Conservation (phyloP, 805 yeast species). For the Wickerhamomyces hampshirensis region DNA sequence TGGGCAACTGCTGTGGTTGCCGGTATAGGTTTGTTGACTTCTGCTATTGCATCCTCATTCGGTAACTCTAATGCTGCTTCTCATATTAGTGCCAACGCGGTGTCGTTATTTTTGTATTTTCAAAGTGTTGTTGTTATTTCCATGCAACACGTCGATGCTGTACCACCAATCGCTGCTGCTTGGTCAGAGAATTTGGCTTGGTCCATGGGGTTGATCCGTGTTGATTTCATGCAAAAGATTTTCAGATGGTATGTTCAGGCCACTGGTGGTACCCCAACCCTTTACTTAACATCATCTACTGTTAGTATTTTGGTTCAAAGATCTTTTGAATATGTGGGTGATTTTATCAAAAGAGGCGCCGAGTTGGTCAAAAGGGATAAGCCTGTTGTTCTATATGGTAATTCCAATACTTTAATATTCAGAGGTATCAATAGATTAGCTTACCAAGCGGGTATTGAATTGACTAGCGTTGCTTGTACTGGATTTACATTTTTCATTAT, state of each 20-base stretch:
- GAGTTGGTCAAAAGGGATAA: constrained; percentile 32
- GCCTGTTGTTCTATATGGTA: constrained; percentile 39
- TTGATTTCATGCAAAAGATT: constrained; percentile 76
- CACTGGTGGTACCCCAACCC: constrained; percentile 83
- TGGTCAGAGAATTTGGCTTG: constrained; percentile 92
- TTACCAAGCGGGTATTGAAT: constrained; percentile 70
- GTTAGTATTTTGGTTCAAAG: constrained; percentile 73
- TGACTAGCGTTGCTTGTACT: constrained; percentile 77
- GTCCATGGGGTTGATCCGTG: constrained; percentile 88
- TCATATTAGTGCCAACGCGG: constrained; percentile 81
- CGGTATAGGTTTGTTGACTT: constrained; percentile 77
- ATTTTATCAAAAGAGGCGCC: constrained; percentile 26
- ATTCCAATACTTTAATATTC: constrained; percentile 56
- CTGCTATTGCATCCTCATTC: constrained; percentile 77
- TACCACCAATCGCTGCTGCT: constrained; percentile 89
- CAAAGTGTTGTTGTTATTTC: constrained; percentile 81
- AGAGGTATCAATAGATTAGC: constrained; percentile 89
- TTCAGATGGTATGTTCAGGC: constrained; percentile 82
- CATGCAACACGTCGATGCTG: constrained; percentile 79
- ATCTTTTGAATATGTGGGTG: constrained; percentile 32
- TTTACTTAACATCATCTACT: constrained; percentile 56
- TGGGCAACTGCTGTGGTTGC: constrained; percentile 94
- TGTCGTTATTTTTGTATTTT: constrained; percentile 79
- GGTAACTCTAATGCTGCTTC: constrained; percentile 90
- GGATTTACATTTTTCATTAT: constrained; percentile 83